Evolutionary conservation across 116 monocot genomes (phyloP).

Genomic region (Trichopus zeylanicus): DNA sequence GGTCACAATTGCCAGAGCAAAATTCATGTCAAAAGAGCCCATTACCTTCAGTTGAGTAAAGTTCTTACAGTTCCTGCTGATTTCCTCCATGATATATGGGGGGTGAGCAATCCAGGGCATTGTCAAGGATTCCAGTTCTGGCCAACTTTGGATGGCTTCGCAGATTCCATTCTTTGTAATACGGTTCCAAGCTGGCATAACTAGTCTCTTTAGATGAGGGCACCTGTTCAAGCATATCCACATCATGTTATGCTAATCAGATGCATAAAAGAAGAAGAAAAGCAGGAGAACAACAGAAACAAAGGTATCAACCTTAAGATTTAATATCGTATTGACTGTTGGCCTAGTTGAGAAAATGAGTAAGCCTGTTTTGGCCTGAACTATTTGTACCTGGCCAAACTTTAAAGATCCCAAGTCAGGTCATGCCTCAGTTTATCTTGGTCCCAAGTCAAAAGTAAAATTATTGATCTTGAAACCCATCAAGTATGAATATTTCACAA

Average conservation of each 20-base stretch:
- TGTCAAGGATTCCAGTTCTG: slow-evolving; percentile 65
- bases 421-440: no score
- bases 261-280: no score
- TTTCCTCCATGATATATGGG: slow-evolving; percentile 70
- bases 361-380: no score
- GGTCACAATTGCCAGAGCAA: slow-evolving; percentile 42
- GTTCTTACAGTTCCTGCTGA: slow-evolving; percentile 64
- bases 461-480: no score
- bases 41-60: slow-evolving; percentile 69
- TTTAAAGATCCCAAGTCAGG: no score
- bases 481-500: no score
- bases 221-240: slow-evolving; percentile 25
- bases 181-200: slow-evolving; percentile 89
- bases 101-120: slow-evolving; percentile 70
- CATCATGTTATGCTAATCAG: neutral
- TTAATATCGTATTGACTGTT: no score
- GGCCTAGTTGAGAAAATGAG: no score
- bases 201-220: slow-evolving; percentile 55
- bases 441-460: no score
- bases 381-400: no score
- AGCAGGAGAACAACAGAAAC: neutral
- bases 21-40: slow-evolving; percentile 57
- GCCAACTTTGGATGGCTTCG: slow-evolving; percentile 61
- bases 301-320: no score
- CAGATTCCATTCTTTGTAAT: slow-evolving; percentile 67